phyloP scores from a whole-genome alignment of 192 early-diverging fungal species.

The Podila epigama region DNA sequence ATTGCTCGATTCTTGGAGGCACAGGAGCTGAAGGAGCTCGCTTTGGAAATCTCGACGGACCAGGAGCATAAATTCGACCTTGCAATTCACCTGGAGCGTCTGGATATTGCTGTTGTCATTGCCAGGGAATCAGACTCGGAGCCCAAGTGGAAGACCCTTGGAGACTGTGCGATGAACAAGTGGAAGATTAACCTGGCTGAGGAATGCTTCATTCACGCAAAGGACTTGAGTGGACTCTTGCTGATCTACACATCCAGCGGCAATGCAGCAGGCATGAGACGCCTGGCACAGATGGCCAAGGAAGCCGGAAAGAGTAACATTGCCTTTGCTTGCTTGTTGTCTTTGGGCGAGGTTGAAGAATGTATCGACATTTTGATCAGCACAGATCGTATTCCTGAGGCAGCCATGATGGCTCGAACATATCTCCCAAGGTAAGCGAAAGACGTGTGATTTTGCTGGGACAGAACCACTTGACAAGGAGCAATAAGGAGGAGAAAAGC shows the following conservation, averaged over 20 bases:
- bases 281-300: slow-evolving; percentile 77
- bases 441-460: not conserved
- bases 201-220: slow-evolving; percentile 86
- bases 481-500: not conserved
- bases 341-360: slow-evolving; percentile 76
- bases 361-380: slow-evolving; percentile 88
- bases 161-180: slow-evolving; percentile 85
- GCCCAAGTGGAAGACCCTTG: slow-evolving; percentile 93
- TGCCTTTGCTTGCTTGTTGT: slow-evolving; percentile 85
- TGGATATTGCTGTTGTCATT: slow-evolving; percentile 87
- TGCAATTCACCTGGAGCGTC: slow-evolving; percentile 83
- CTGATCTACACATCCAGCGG: slow-evolving; percentile 91
- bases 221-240: slow-evolving; percentile 90
- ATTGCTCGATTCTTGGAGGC: slow-evolving; percentile 96
- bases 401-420: slow-evolving; percentile 91
- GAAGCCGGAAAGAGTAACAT: slow-evolving; percentile 89
- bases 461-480: not conserved
- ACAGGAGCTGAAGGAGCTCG: slow-evolving; percentile 90
- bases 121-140: slow-evolving; percentile 86
- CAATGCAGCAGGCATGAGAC: slow-evolving; percentile 76
- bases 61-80: slow-evolving; percentile 96
- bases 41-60: slow-evolving; percentile 94
- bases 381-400: slow-evolving; percentile 92
- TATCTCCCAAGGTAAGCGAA: slow-evolving; percentile 71
- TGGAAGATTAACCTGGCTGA: slow-evolving; percentile 95